Evolutionary conservation across 768 basidiomycete genomes (phyloP).

Genomic region (Lentinula sp.): DNA sequence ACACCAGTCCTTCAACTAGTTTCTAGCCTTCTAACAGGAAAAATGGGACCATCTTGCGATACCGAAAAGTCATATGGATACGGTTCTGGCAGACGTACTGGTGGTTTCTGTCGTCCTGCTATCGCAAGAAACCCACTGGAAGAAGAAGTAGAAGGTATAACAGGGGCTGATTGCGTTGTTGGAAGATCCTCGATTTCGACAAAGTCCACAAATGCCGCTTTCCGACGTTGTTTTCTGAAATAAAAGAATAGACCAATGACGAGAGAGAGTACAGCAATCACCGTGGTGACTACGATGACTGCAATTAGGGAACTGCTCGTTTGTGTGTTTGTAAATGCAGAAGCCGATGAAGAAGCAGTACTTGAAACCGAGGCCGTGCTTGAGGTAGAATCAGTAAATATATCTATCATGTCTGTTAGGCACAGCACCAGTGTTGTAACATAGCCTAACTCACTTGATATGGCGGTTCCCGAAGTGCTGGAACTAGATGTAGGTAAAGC

Average conservation of each 20-base stretch:
- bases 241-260: slow-evolving; percentile 12
- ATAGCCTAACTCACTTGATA: background rate
- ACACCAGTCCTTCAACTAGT: background rate
- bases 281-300: slow-evolving; percentile 11
- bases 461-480: background rate
- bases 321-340: background rate
- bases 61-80: background rate
- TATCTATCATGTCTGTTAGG: background rate
- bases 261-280: slow-evolving; percentile 13
- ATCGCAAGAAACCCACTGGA: background rate
- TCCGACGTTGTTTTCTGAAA: slow-evolving; percentile 9
- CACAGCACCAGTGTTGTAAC: background rate
- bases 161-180: background rate
- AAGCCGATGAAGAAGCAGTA: background rate
- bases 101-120: background rate
- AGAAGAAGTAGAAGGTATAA: background rate
- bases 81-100: background rate
- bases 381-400: background rate
- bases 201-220: background rate
- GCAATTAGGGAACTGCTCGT: slow-evolving; percentile 11
- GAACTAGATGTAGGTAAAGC: too few species aligned
- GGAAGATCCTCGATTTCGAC: background rate
- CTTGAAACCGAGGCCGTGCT: background rate
- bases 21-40: background rate
- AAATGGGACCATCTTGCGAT: background rate